Evolutionary conservation across 1,284 basidiomycete species (phyloP).

Genomic region (Fistulinella cinereoalba): DNA sequence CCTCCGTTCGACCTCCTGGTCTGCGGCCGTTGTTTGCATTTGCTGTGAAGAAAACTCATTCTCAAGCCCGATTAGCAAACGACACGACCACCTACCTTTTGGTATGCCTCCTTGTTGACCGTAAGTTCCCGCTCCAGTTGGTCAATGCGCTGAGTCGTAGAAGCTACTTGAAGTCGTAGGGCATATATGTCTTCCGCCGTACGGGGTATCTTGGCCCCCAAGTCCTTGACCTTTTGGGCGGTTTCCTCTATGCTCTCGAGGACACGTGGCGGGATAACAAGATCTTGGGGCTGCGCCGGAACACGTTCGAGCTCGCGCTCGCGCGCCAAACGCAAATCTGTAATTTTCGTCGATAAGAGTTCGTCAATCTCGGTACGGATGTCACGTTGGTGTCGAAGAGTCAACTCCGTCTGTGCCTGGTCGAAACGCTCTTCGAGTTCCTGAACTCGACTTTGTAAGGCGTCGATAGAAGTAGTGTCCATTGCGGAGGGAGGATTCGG

Average conservation of each 20-base stretch:
- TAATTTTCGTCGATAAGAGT: constrained; percentile 18
- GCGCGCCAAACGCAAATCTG: constrained; percentile 22
- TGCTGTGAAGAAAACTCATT: constrained; percentile 16
- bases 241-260: constrained; percentile 19
- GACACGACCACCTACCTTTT: constrained; percentile 15
- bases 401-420: constrained; percentile 31
- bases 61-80: neutral
- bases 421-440: constrained; percentile 31
- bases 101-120: constrained; percentile 14
- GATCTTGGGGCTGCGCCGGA: constrained; percentile 14
- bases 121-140: constrained; percentile 24
- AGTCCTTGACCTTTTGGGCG: constrained; percentile 12
- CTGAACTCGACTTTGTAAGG: constrained; percentile 17
- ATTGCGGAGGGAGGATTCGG: neutral
- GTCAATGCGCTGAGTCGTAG: constrained; percentile 20
- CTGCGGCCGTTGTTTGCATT: constrained; percentile 14
- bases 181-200: constrained; percentile 26
- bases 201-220: constrained; percentile 24
- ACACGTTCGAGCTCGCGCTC: constrained; percentile 19
- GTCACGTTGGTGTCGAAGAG: constrained; percentile 22
- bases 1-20: constrained; percentile 12
- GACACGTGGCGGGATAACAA: constrained; percentile 20
- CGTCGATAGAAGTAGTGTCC: neutral
- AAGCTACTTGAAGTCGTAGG: constrained; percentile 26
- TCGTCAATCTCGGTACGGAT: constrained; percentile 23